Evolutionary conservation across 108 stramenopile genomes (phyloP).

Genomic region (Schizochytrium sp.): DNA sequence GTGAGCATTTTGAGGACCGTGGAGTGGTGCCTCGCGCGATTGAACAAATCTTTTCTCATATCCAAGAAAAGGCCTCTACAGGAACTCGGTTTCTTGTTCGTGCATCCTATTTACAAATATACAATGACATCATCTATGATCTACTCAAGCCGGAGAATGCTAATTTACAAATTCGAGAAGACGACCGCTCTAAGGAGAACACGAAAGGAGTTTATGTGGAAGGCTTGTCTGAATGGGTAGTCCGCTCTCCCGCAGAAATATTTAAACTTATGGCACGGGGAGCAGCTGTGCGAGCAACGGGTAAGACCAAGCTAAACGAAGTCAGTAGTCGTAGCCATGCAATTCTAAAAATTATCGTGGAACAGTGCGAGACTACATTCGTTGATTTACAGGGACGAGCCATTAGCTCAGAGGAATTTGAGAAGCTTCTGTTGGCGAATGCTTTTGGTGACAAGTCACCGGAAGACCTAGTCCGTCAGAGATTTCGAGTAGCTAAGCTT

Average conservation of each 20-base stretch:
- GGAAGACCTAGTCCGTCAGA: constrained; percentile 74
- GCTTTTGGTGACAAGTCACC: constrained; percentile 68
- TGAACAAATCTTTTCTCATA: constrained; percentile 81
- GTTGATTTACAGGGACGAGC: constrained; percentile 71
- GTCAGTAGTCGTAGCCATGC: constrained; percentile 72
- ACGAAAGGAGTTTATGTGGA: constrained; percentile 78
- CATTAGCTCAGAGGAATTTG: constrained; percentile 68
- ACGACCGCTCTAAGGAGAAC: constrained; percentile 73
- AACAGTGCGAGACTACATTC: constrained; percentile 73
- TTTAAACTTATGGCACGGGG: constrained; percentile 82
- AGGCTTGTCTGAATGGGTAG: constrained; percentile 81
- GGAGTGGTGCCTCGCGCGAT: constrained; percentile 81
- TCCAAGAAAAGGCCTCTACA: constrained; percentile 61
- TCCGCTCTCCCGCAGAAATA: constrained; percentile 79
- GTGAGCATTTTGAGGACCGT: constrained; percentile 67
- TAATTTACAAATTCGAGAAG: constrained; percentile 78
- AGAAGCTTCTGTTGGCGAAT: constrained; percentile 64
- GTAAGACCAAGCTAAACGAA: constrained; percentile 79
- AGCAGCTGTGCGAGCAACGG: constrained; percentile 76
- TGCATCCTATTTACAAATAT: constrained; percentile 80
- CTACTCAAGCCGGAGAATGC: constrained; percentile 79
- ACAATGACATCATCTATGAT: constrained; percentile 80
- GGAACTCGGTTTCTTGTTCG: constrained; percentile 76
- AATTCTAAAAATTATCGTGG: constrained; percentile 80
- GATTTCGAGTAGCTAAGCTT: constrained; percentile 80